Base-by-base conservation (phyloP, 2,329 filamentous ascomycete species). In the Ceratocystis alfenasii region DNA sequence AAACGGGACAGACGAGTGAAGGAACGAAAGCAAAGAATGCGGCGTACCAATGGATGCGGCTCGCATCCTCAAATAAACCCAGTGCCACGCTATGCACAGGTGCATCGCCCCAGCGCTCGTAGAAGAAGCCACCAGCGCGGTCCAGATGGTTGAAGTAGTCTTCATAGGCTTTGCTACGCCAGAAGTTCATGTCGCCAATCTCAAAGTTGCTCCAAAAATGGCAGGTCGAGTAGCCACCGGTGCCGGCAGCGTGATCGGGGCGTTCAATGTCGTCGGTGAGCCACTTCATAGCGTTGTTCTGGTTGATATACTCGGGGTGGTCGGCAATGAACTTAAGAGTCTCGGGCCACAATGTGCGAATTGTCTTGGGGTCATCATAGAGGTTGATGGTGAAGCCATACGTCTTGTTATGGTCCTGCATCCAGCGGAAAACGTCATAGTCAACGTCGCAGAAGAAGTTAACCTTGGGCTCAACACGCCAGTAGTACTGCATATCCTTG, bases 171-270 rank as follows among this genome's bases (percentile, higher is more conserved):
- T 92, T 84, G 73, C 90, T 89, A 62, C 94, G 81, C 89, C 91
- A 99, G 76, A 99, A 96, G 69, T 83, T 83, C 82, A 99, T 84
- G 75, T 96, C 90, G 60, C 84, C 93, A 71, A 99, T 93, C 76
- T 99, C 94, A 72, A 99, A 99, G 76, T 99, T 99, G 72, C 87
- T 94, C 94, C 94, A 99, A 80, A 99, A 99, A 76, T 99, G 94
- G 75, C 94, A 99, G 1, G 94, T 97, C 44, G 90, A 95, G 79
- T 96, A 99, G 44, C 94, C 94, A 72, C 95, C 88, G 5, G 93
- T 93, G 69, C 87, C 84, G 65, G 81, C 74, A 73, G 90, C 90
- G 75, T 95, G 88, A 15, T 90, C 84, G 0, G 93, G 92, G 62
- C 94, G 83, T 61, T 86, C 82, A 66, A 81, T 76, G 68, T 83